phyloP scores from a whole-genome alignment of 1,284 basidiomycete genomes.

The Trichosporon asahii region DNA sequence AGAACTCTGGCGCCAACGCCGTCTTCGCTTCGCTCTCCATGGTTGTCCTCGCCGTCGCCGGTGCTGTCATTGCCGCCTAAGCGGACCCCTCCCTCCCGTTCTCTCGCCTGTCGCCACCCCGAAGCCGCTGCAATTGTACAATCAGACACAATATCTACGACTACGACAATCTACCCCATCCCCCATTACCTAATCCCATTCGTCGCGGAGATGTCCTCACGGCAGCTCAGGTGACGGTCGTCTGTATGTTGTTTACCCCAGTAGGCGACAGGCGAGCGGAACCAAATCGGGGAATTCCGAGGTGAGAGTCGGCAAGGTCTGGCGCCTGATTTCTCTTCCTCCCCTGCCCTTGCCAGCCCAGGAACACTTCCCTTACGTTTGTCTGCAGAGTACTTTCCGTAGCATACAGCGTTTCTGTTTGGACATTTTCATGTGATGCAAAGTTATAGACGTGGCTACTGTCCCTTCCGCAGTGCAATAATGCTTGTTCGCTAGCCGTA shows the following conservation, averaged over 20 bases:
- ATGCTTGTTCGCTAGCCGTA: too few relatives aligned
- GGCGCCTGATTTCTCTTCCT: not conserved
- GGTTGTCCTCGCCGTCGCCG: conserved; percentile 2
- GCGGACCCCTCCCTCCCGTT: not conserved
- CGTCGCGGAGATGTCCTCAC: not conserved
- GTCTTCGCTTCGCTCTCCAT: conserved; percentile 1
- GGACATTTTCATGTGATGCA: not conserved
- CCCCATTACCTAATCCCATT: not conserved
- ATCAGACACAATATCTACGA: not conserved
- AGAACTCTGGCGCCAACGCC: conserved; percentile 10
- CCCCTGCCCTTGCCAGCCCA: not conserved
- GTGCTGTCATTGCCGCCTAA: not conserved
- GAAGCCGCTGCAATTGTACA: not conserved
- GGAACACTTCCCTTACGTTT: not conserved
- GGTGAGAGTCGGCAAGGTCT: not conserved
- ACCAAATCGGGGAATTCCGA: not conserved
- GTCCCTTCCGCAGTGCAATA: too few relatives aligned
- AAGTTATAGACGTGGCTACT: not conserved
- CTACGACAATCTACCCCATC: not conserved
- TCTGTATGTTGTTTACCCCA: not conserved
- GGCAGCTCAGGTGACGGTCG: too few relatives aligned
- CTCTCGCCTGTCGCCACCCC: not conserved
- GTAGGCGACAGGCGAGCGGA: not conserved
- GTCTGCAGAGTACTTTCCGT: not conserved
- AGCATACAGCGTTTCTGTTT: not conserved